phyloP scores from a whole-genome alignment of 495 filamentous ascomycete genomes.

The Neurospora sp. region DNA sequence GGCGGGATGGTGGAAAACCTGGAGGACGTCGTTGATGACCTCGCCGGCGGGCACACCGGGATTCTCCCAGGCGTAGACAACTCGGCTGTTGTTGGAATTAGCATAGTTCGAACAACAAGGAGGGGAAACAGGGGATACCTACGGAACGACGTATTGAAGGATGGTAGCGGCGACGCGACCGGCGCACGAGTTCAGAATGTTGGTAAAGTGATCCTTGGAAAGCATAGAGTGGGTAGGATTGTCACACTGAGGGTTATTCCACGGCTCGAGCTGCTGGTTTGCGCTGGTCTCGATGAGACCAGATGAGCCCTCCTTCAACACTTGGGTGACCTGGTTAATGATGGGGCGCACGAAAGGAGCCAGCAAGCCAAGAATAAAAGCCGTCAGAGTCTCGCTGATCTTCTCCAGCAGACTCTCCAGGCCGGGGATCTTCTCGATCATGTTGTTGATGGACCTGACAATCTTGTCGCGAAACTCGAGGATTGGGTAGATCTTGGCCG shows the following conservation, averaged over 20 bases:
- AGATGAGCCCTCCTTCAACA: slow-evolving; percentile 73
- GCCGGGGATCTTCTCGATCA: slow-evolving; percentile 87
- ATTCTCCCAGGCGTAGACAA: slow-evolving; percentile 87
- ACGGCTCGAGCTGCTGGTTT: slow-evolving; percentile 80
- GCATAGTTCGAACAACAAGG: too few species aligned
- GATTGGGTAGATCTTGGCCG: slow-evolving; percentile 85
- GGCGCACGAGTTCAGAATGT: slow-evolving; percentile 79
- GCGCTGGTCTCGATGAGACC: slow-evolving; percentile 70
- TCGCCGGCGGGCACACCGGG: slow-evolving; percentile 66
- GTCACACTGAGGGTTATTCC: slow-evolving; percentile 75
- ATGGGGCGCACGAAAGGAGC: slow-evolving; percentile 85
- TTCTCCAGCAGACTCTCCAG: slow-evolving; percentile 78
- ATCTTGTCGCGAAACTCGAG: slow-evolving; percentile 90
- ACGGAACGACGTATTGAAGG: slow-evolving; percentile 73
- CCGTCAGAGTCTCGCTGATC: slow-evolving; percentile 80
- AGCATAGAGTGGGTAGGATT: slow-evolving; percentile 93
- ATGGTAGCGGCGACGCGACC: slow-evolving; percentile 72
- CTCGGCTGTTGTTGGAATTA: too few species aligned
- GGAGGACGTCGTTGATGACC: slow-evolving; percentile 64
- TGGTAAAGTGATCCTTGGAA: slow-evolving; percentile 94
- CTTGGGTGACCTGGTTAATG: slow-evolving; percentile 75
- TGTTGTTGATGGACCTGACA: slow-evolving; percentile 67
- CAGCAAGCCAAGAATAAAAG: slow-evolving; percentile 81
- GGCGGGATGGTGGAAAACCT: slow-evolving; percentile 83
- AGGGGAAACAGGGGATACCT: slow-evolving; percentile 13